Conservation (phyloP, 495 filamentous ascomycete genomes). For the Platismatia glauca region DNA sequence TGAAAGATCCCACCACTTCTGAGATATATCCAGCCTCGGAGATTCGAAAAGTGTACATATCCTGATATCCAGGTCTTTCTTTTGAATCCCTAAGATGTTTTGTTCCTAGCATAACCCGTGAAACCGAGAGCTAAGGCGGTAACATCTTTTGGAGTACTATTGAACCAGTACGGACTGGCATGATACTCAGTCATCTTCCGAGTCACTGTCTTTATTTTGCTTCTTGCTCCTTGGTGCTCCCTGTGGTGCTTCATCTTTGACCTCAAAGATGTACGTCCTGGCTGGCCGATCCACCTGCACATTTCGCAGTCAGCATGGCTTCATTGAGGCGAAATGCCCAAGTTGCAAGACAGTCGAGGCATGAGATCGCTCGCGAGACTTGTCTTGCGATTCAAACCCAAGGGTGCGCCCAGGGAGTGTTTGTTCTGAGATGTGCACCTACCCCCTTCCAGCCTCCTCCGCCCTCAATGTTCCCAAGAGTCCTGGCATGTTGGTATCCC, state of each 20-base stretch:
- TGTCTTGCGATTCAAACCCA: no score
- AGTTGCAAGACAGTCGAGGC: no score
- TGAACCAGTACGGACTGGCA: neutral
- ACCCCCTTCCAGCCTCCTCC: conserved; percentile 68
- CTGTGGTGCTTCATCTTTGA: conserved; percentile 45
- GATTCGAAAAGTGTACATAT: conserved; percentile 86
- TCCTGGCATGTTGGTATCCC: conserved; percentile 81
- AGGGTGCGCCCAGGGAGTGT: no score
- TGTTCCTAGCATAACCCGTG: neutral
- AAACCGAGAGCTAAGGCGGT: conserved; percentile 7
- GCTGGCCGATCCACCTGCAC: conserved; percentile 59
- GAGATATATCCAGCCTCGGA: conserved; percentile 50
- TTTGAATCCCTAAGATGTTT: neutral
- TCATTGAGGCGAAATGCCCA: no score
- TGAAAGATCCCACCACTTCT: conserved; percentile 77
- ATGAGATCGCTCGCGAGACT: no score
- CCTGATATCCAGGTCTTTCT: conserved; percentile 23
- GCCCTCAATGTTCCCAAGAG: conserved; percentile 66
- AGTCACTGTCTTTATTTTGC: conserved; percentile 39
- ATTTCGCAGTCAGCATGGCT: no score
- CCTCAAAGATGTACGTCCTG: conserved; percentile 70
- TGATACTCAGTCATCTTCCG: conserved; percentile 29
- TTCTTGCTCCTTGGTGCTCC: conserved; percentile 25
- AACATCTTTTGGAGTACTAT: neutral
- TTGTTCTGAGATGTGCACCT: no score